A percentile compares a stretch with the other conserved stretches of the same genome.
Evolutionary conservation across 495 filamentous ascomycete genomes (phyloP).

Genomic region (Aspergillus panamensis): DNA sequence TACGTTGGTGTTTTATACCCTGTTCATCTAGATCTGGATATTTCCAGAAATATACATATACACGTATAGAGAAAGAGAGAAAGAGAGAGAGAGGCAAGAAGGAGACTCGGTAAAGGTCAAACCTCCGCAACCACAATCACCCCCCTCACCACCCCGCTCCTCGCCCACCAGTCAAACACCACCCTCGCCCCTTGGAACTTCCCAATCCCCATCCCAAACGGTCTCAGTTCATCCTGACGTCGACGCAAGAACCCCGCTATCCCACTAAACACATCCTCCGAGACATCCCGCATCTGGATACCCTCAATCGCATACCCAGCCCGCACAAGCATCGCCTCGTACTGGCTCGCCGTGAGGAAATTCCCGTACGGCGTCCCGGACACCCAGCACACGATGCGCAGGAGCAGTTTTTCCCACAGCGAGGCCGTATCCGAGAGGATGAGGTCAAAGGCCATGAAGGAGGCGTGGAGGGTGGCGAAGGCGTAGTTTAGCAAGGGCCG

Average conservation of each 20-base stretch:
- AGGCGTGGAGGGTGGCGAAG: slow-evolving; percentile 30
- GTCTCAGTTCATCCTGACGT: slow-evolving; percentile 28
- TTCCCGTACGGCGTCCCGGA: slow-evolving; percentile 36
- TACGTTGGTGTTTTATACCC: not conserved
- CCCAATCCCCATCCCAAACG: slow-evolving; percentile 38
- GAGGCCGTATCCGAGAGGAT: slow-evolving; percentile 24
- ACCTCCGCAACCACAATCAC: slow-evolving; percentile 44
- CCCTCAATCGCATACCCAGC: slow-evolving; percentile 38
- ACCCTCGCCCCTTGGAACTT: slow-evolving; percentile 32
- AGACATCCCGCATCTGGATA: slow-evolving; percentile 45
- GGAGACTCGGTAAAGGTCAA: not conserved
- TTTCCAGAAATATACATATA: not conserved
- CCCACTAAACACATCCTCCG: slow-evolving; percentile 40
- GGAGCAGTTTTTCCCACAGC: slow-evolving; percentile 23
- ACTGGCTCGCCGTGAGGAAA: slow-evolving; percentile 54
- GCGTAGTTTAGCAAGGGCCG: slow-evolving; percentile 37
- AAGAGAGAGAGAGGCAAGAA: not conserved
- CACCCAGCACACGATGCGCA: slow-evolving; percentile 32
- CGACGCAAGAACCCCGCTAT: slow-evolving; percentile 33
- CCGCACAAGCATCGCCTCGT: slow-evolving; percentile 45
- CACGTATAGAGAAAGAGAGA: not conserved
- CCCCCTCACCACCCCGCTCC: slow-evolving; percentile 38
- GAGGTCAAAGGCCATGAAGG: slow-evolving; percentile 45
- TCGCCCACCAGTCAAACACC: slow-evolving; percentile 48
- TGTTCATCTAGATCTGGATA: not conserved